Percentiles rank a stretch among this genome's conserved stretches.
Evolutionary conservation across 345 rosid genomes (phyloP).

Genomic region (Gossypium mustelinum): DNA sequence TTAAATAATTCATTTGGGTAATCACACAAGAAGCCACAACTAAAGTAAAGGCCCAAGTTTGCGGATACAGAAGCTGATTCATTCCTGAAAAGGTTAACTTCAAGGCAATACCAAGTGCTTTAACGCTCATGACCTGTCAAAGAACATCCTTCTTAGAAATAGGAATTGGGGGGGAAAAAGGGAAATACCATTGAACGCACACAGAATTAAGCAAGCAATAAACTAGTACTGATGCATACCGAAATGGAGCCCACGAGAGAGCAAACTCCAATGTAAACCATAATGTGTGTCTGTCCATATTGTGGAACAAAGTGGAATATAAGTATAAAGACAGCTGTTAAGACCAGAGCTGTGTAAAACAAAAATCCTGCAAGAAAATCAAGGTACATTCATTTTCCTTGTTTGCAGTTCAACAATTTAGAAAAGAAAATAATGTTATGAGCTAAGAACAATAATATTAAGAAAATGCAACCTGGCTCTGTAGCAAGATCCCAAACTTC

Average conservation of each 20-base stretch:
- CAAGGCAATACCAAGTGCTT: conserved; percentile 77
- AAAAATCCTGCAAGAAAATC: conserved; percentile 61
- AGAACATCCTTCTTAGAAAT: neutral
- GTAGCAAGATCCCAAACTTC: conserved; percentile 99
- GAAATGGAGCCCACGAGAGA: conserved; percentile 95
- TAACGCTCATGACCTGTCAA: conserved; percentile 80
- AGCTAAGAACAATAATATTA: neutral
- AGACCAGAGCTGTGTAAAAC: conserved; percentile 67
- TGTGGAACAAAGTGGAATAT: conserved; percentile 66
- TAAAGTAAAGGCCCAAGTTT: conserved; percentile 64
- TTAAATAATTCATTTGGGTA: conserved; percentile 72
- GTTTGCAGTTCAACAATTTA: neutral
- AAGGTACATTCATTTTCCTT: conserved; percentile 7
- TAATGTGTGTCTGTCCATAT: conserved; percentile 88
- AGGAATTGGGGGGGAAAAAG: neutral
- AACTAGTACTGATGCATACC: conserved; percentile 43
- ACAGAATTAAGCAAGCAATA: neutral
- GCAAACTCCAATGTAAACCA: conserved; percentile 92
- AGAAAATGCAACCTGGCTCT: conserved; percentile 65
- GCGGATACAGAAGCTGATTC: conserved; percentile 69
- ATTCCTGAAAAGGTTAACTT: conserved; percentile 75
- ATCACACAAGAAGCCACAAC: conserved; percentile 59
- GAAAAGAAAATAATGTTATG: neutral
- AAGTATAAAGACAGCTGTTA: conserved; percentile 64
- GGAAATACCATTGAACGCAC: neutral